Percentiles rank a stretch among this genome's conserved stretches.
phyloP scores from a whole-genome alignment of 805 yeast species.

The Helenozyma rhizophorensis region DNA sequence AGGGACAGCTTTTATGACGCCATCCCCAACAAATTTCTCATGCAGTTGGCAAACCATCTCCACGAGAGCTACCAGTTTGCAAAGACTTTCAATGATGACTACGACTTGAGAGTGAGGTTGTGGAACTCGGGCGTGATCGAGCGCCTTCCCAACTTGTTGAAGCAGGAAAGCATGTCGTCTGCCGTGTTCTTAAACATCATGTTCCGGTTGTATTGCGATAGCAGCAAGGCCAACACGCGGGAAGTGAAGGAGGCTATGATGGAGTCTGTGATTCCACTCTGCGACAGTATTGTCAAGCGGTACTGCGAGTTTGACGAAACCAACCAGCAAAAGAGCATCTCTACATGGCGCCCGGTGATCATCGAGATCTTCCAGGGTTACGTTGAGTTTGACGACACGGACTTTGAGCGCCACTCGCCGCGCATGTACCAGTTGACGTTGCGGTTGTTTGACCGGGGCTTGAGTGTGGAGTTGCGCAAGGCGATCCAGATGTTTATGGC shows the following conservation, averaged over 20 bases:
- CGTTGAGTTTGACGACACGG: constrained; percentile 68
- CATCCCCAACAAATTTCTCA: constrained; percentile 63
- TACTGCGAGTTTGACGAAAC: constrained; percentile 70
- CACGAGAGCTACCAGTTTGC: constrained; percentile 77
- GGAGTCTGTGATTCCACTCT: constrained; percentile 55
- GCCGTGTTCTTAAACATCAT: constrained; percentile 79
- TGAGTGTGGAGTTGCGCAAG: constrained; percentile 56
- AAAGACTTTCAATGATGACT: constrained; percentile 80
- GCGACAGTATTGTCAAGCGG: constrained; percentile 65
- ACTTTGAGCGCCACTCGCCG: constrained; percentile 58
- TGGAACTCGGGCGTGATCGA: constrained; percentile 93
- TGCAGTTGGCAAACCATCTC: constrained; percentile 56
- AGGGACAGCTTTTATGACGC: constrained; percentile 60
- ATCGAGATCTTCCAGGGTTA: constrained; percentile 83
- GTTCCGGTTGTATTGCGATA: constrained; percentile 74
- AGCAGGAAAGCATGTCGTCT: constrained; percentile 88
- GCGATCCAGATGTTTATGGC: constrained; percentile 58
- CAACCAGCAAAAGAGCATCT: constrained; percentile 73
- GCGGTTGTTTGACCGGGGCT: constrained; percentile 54
- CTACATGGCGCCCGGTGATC: constrained; percentile 89
- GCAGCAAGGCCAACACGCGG: constrained; percentile 42
- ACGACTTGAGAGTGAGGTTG: constrained; percentile 78
- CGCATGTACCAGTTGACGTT: constrained; percentile 57
- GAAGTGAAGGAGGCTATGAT: constrained; percentile 49
- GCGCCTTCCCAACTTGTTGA: constrained; percentile 82